Evolutionary conservation across 768 basidiomycete species (phyloP).

Genomic region (Rhizopogon vulgaris): DNA sequence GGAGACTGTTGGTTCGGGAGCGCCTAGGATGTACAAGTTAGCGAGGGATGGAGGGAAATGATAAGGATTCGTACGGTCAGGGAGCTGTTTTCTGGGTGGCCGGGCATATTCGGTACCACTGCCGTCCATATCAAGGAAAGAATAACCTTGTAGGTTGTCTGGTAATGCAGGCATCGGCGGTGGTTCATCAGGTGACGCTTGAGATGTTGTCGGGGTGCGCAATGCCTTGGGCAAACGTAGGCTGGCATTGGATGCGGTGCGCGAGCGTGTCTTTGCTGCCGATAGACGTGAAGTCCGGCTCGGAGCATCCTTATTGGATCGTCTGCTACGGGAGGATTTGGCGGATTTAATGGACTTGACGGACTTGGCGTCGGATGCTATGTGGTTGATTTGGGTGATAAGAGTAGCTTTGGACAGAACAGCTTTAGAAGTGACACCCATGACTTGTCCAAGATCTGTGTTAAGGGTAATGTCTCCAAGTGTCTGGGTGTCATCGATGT

Average conservation of each 20-base stretch:
- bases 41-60: not conserved
- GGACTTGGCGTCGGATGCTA: slow-evolving; percentile 17
- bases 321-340: slow-evolving; percentile 17
- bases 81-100: slow-evolving; percentile 12
- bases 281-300: slow-evolving; percentile 41
- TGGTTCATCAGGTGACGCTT: slow-evolving; percentile 26
- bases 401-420: slow-evolving; percentile 33
- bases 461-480: slow-evolving; percentile 18
- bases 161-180: slow-evolving; percentile 24
- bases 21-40: slow-evolving; percentile 6
- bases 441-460: slow-evolving; percentile 25
- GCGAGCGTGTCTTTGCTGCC: slow-evolving; percentile 61
- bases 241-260: slow-evolving; percentile 59
- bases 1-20: slow-evolving; percentile 7
- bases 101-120: slow-evolving; percentile 27
- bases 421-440: slow-evolving; percentile 32
- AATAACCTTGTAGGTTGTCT: slow-evolving; percentile 11
- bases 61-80: slow-evolving; percentile 8
- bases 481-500: slow-evolving; percentile 21
- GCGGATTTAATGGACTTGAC: slow-evolving; percentile 16
- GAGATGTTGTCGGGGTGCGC: slow-evolving; percentile 24
- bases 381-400: slow-evolving; percentile 8
- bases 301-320: slow-evolving; percentile 18
- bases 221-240: slow-evolving; percentile 48
- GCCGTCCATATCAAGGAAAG: slow-evolving; percentile 29